A percentile compares a stretch with the other conserved stretches of the same genome.
These are phyloP conservation scores for Cladosporium colombiae DNA, from an alignment of 2,329 filamentous ascomycete genomes.

Conservation along the genomic window DNA sequence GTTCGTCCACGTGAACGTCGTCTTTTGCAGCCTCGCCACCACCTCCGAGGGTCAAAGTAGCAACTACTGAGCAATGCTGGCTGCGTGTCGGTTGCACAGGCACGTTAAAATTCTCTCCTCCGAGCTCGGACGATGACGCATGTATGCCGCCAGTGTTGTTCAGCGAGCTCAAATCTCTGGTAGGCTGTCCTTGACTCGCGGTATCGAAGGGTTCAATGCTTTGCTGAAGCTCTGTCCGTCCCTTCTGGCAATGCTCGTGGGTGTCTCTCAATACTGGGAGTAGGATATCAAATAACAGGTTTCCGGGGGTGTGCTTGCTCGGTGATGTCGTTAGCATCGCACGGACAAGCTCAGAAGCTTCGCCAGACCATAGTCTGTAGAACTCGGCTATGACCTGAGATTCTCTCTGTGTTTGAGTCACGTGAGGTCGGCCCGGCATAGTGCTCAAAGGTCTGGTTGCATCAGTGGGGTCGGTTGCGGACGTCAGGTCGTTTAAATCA, in stretches of 20 bases:
- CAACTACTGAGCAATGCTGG: too few relatives aligned
- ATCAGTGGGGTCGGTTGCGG: neutral
- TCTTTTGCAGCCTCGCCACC: too few relatives aligned
- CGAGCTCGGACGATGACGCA: too few relatives aligned
- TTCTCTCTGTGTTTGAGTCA: neutral
- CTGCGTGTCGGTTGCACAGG: too few relatives aligned
- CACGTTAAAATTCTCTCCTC: too few relatives aligned
- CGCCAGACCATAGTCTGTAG: neutral
- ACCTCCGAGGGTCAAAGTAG: too few relatives aligned
- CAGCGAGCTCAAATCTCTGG: too few relatives aligned
- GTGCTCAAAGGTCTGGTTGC: neutral
- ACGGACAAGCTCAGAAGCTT: neutral
- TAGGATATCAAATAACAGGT: neutral
- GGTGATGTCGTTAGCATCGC: neutral
- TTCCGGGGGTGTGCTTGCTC: neutral
- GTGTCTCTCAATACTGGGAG: neutral
- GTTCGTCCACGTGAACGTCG: too few relatives aligned
- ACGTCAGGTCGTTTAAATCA: neutral
- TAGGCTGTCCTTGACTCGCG: too few relatives aligned
- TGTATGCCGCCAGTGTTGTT: too few relatives aligned
- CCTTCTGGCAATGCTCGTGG: neutral
- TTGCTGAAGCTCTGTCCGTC: neutral
- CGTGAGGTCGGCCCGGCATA: neutral
- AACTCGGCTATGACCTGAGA: neutral
- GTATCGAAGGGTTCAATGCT: too few relatives aligned